Evolutionary conservation across 2,329 filamentous ascomycete species (phyloP).

Genomic region (Zymoseptoria pseudotritici): DNA sequence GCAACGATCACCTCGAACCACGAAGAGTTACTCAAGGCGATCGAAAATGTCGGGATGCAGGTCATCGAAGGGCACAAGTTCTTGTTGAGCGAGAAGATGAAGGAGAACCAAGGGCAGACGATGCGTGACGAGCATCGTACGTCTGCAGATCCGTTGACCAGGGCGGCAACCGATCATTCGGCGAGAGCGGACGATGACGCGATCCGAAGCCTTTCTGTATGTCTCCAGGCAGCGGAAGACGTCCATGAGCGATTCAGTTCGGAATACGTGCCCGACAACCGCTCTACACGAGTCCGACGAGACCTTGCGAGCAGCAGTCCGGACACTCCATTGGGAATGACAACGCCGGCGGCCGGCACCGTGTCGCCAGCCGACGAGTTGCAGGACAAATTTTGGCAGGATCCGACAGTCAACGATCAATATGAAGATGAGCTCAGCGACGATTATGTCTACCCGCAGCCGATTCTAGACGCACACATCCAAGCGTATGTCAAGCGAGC

Average conservation of each 20-base stretch:
- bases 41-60: slow-evolving; percentile 5
- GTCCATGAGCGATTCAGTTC: slow-evolving; percentile 16
- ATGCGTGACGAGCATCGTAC: not conserved
- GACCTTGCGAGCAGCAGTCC: slow-evolving; percentile 1
- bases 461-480: slow-evolving; percentile 8
- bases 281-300: slow-evolving; percentile 8
- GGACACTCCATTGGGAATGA: not conserved
- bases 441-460: slow-evolving; percentile 8
- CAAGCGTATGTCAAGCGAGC: slow-evolving; percentile 10
- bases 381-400: not conserved
- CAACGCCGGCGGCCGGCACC: not conserved
- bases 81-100: not conserved
- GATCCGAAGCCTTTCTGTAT: slow-evolving; percentile 8
- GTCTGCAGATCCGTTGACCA: not conserved
- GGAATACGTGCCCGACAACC: slow-evolving; percentile 10
- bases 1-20: slow-evolving; percentile 10
- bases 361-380: not conserved
- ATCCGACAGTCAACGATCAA: not conserved
- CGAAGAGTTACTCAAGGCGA: slow-evolving; percentile 3
- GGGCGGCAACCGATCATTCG: not conserved
- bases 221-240: slow-evolving; percentile 11
- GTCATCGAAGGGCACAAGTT: slow-evolving; percentile 8
- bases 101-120: not conserved
- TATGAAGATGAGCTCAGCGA: slow-evolving; percentile 1
- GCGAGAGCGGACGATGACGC: slow-evolving; percentile 3